These are phyloP conservation scores for Fusarium sp. DNA, from an alignment of 2,329 filamentous ascomycete species.

Conservation along the genomic window DNA sequence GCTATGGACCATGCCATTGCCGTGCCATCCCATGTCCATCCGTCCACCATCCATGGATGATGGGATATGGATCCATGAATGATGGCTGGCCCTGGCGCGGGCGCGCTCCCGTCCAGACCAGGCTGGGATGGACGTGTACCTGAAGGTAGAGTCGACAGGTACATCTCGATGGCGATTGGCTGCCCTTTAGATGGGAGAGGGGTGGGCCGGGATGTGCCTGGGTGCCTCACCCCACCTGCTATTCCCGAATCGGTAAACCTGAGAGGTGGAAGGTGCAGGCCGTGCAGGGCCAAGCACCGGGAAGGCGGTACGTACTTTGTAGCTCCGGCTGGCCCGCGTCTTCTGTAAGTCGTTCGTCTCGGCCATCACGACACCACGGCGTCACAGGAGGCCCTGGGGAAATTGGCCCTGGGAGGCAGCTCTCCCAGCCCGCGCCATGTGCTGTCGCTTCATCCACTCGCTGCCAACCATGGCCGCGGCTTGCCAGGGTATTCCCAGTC, in stretches of 20 bases:
- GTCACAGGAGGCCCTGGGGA: constrained; percentile 42
- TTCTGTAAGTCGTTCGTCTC: constrained; percentile 39
- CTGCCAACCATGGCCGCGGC: constrained; percentile 28
- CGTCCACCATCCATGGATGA: background rate
- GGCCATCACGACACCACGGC: constrained; percentile 39
- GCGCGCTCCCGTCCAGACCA: constrained; percentile 6
- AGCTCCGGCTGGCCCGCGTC: constrained; percentile 30
- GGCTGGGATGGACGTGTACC: constrained; percentile 26
- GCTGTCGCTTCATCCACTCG: constrained; percentile 34
- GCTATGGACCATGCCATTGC: constrained; percentile 5
- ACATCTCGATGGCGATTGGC: constrained; percentile 29
- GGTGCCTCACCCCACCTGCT: constrained; percentile 21
- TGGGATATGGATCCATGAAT: background rate
- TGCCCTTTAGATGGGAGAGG: constrained; percentile 8
- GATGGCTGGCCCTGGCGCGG: constrained; percentile 3
- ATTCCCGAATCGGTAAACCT: constrained; percentile 27
- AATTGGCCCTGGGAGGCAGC: constrained; percentile 39
- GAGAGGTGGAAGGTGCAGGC: constrained; percentile 15
- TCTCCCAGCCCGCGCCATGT: constrained; percentile 40
- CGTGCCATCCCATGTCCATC: constrained; percentile 2
- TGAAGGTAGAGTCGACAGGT: constrained; percentile 33
- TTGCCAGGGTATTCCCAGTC: constrained; percentile 36
- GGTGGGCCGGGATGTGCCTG: constrained; percentile 11
- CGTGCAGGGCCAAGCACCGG: constrained; percentile 19
- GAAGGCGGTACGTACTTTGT: constrained; percentile 22